Conservation (phyloP, 805 yeast genomes). For the Ogataea methanolica region DNA sequence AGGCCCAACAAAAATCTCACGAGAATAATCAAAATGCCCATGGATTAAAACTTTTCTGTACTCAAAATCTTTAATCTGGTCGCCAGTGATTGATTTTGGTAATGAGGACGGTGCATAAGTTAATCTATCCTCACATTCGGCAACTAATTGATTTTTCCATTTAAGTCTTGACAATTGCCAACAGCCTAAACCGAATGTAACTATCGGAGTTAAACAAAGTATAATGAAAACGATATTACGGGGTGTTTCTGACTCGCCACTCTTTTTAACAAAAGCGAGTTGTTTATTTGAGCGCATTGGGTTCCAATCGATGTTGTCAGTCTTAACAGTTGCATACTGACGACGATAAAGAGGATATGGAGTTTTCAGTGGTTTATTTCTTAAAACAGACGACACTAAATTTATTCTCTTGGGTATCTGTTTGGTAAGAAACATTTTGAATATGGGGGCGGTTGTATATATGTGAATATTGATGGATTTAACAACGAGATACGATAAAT, state of each 20-base stretch:
- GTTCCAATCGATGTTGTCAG: conserved; percentile 80
- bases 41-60: conserved; percentile 71
- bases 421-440: too few species aligned
- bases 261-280: conserved; percentile 29
- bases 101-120: conserved; percentile 68
- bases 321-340: conserved; percentile 40
- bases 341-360: conserved; percentile 2
- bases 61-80: conserved; percentile 68
- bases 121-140: conserved; percentile 76
- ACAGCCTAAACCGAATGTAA: conserved; percentile 80
- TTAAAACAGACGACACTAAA: too few species aligned
- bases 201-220: conserved; percentile 74
- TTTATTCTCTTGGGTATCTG: too few species aligned
- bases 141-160: conserved; percentile 85
- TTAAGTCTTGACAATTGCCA: conserved; percentile 86
- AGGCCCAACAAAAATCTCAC: conserved; percentile 92
- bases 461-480: too few species aligned
- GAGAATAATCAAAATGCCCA: conserved; percentile 77
- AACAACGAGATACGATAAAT: too few species aligned
- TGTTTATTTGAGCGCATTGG: conserved; percentile 54
- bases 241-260: conserved; percentile 16
- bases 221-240: conserved; percentile 31
- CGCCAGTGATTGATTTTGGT: conserved; percentile 63
- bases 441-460: too few species aligned
- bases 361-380: too few species aligned